Base-by-base conservation (phyloP, 2,329 filamentous ascomycete species). In the Celoporthe dispersa region DNA sequence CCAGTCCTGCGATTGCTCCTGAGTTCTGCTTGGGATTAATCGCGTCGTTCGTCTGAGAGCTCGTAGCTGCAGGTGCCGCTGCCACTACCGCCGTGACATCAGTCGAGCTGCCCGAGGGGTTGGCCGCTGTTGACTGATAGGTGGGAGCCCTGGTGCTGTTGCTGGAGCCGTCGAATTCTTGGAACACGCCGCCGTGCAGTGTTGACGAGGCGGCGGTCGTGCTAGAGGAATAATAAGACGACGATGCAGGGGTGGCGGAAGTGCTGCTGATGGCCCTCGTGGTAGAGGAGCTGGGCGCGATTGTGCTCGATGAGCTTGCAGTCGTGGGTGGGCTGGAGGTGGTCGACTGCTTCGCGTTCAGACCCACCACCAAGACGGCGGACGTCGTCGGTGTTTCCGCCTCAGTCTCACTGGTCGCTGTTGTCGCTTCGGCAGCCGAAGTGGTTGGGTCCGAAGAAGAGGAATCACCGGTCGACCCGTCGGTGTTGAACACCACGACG, bases 401-500 rank as follows among this genome's bases (percentile, higher is more conserved):
- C 44, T 48, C 44, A 11, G 44, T 48, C 44, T n/a, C 7, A 19
- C 44, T 48, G 22, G 71, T 60, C 68, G 69, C 14, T 2, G 73
- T 59, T 14, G 76, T 69, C 5, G 70, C 70, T 55, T 73, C 65
- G 41, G 73, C 65, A 57, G 76, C 67, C 12, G 71, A 69, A 37
- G 73, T 71, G 16, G 73, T 63, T 14, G 72, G 69, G 48, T 68
- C 53, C 22, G 73, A 75, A 66, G 75, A 67, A 22, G 75, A 74
- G 19, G 74, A 69, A 1, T 68, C 68, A 39, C 74, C 75, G 16
- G 75, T 75, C 5, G 81, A 82, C 55, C 83, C 83, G 70, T 85
- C 83, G 19, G 82, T 76, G 74, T 80, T 83, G 75, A 82, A 88
- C 53, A 92, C 87, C 35, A 93, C 87, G 73, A 94, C 88, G 75